Percentiles rank a stretch among this genome's conserved stretches.
These are phyloP conservation scores for Candida rishiriensis DNA, from an alignment of 805 yeast species.

Conservation along the genomic window DNA sequence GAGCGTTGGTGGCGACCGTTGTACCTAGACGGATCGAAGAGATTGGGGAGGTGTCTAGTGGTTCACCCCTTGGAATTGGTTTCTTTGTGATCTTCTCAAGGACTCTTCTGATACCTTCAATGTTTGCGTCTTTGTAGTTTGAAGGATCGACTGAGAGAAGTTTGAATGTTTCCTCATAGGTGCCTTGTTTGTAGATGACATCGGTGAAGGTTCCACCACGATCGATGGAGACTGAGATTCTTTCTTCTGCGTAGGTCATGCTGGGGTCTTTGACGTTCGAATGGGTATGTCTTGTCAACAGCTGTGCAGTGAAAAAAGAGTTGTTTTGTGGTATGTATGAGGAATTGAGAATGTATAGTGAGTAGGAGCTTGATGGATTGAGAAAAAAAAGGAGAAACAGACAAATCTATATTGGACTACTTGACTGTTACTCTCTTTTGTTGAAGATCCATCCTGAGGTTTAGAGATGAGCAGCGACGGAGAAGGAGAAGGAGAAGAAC, in stretches of 20 bases:
- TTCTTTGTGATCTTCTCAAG: conserved; percentile 55
- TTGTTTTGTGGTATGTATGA: too few relatives aligned
- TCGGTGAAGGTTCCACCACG: conserved; percentile 95
- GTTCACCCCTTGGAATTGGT: conserved; percentile 53
- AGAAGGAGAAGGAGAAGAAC: too few relatives aligned
- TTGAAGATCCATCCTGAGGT: too few relatives aligned
- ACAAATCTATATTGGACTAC: too few relatives aligned
- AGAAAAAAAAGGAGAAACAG: too few relatives aligned
- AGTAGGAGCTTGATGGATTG: too few relatives aligned
- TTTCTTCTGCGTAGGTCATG: conserved; percentile 1
- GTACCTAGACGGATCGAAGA: conserved; percentile 84
- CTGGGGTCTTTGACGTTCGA: too few relatives aligned
- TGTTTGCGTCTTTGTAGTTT: conserved; percentile 85
- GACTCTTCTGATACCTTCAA: conserved; percentile 83
- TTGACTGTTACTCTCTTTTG: too few relatives aligned
- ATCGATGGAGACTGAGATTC: conserved; percentile 41
- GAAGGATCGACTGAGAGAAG: conserved; percentile 83
- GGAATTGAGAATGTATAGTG: too few relatives aligned
- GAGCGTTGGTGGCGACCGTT: conserved; percentile 93
- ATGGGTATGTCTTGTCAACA: too few relatives aligned
- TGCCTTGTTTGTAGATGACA: conserved; percentile 45
- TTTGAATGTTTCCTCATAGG: conserved; percentile 66
- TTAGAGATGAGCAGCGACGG: too few relatives aligned
- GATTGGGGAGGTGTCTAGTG: conserved; percentile 59
- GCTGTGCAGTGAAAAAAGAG: too few relatives aligned